These are phyloP conservation scores for Russula griseocarnosa DNA, from an alignment of 768 basidiomycete genomes.

Conservation along the genomic window DNA sequence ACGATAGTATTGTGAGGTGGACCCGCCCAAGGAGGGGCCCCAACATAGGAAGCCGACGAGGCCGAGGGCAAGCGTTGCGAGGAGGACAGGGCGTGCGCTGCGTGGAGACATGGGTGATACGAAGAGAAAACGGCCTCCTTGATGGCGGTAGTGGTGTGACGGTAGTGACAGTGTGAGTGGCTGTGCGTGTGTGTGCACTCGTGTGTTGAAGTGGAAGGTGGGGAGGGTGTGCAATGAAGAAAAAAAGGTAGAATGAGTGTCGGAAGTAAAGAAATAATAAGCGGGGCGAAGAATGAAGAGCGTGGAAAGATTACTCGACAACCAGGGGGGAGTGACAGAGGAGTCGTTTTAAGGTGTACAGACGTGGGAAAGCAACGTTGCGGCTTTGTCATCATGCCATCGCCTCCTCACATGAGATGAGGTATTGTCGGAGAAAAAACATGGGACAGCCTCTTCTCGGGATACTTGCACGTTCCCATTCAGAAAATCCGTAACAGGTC, in stretches of 20 bases:
- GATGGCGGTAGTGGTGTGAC: background rate
- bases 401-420: background rate
- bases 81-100: background rate
- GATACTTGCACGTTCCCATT: background rate
- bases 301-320: background rate
- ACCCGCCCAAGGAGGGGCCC: background rate
- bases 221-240: background rate
- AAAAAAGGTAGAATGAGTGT: background rate
- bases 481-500: background rate
- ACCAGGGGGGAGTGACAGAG: background rate
- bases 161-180: background rate
- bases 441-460: background rate
- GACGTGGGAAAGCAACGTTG: background rate
- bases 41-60: slow-evolving; percentile 9
- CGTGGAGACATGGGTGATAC: slow-evolving; percentile 14
- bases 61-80: background rate
- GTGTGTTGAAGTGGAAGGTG: background rate
- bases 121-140: background rate
- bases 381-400: background rate
- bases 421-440: too few species aligned
- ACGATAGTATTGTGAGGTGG: background rate
- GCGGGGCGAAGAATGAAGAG: background rate
- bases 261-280: background rate
- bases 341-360: background rate
- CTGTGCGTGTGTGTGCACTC: background rate